Percentiles rank a stretch among this genome's conserved stretches.
Evolutionary conservation across 495 filamentous ascomycete genomes (phyloP).

Genomic region (Hamigera avellanea): DNA sequence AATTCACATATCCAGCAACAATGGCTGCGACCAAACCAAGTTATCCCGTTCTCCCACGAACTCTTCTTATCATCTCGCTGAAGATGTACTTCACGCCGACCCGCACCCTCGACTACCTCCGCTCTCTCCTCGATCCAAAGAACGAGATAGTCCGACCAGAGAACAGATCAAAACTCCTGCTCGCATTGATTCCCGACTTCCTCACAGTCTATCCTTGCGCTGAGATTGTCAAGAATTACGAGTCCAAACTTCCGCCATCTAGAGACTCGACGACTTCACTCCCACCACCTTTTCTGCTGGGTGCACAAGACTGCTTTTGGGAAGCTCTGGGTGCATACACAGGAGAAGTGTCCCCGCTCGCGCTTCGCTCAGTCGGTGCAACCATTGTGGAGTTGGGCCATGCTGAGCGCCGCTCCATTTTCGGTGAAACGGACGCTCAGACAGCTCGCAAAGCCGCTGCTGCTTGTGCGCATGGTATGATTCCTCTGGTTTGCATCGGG

Average conservation of each 20-base stretch:
- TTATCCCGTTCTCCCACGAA: slow-evolving; percentile 41
- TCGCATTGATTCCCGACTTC: slow-evolving; percentile 75
- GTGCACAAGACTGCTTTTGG: slow-evolving; percentile 65
- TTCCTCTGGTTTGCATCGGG: slow-evolving; percentile 72
- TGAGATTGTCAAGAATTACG: slow-evolving; percentile 33
- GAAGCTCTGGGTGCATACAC: slow-evolving; percentile 56
- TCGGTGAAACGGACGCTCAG: slow-evolving; percentile 56
- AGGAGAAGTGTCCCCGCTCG: slow-evolving; percentile 60
- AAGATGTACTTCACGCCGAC: slow-evolving; percentile 76
- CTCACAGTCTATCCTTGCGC: slow-evolving; percentile 49
- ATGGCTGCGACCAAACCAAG: not conserved
- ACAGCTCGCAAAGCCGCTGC: slow-evolving; percentile 57
- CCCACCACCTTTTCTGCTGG: slow-evolving; percentile 43
- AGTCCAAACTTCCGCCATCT: slow-evolving; percentile 16
- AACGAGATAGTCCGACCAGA: slow-evolving; percentile 25
- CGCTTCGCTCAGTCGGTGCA: slow-evolving; percentile 52
- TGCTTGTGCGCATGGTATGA: slow-evolving; percentile 52
- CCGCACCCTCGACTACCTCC: slow-evolving; percentile 50
- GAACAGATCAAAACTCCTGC: slow-evolving; percentile 64
- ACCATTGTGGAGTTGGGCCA: slow-evolving; percentile 68
- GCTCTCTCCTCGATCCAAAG: slow-evolving; percentile 37
- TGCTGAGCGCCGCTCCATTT: slow-evolving; percentile 58
- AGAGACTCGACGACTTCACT: slow-evolving; percentile 8
- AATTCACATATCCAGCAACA: no score
- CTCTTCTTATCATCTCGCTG: slow-evolving; percentile 64